A percentile compares a stretch with the other conserved stretches of the same genome.
Conservation (phyloP, 2,329 filamentous ascomycete species). For the Periconia sp. region DNA sequence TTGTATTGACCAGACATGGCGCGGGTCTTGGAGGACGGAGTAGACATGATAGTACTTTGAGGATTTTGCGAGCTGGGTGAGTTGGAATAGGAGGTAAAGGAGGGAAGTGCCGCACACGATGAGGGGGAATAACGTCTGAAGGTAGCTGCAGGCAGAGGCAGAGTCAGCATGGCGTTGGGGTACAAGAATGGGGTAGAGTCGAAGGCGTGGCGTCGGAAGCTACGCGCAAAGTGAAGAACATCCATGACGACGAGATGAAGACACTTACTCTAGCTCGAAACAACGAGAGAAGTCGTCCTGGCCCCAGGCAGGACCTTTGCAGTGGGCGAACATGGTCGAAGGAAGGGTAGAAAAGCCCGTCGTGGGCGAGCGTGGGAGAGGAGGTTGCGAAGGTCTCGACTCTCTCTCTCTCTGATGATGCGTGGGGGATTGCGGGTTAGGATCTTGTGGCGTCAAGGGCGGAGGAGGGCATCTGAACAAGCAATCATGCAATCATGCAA, state of each 20-base stretch:
- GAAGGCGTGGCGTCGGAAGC: background rate
- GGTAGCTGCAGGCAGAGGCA: constrained; percentile 58
- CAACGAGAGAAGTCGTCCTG: constrained; percentile 64
- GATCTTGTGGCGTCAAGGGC: background rate
- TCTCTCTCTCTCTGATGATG: background rate
- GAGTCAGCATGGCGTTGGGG: constrained; percentile 11
- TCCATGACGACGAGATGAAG: background rate
- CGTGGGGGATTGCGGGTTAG: background rate
- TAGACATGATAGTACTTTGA: constrained; percentile 61
- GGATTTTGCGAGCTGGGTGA: constrained; percentile 56
- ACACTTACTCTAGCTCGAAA: constrained; percentile 67
- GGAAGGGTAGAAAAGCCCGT: background rate
- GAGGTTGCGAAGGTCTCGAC: background rate
- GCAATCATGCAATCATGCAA: background rate
- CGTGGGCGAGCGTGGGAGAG: background rate
- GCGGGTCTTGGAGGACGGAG: constrained; percentile 53
- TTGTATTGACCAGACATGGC: constrained; percentile 41
- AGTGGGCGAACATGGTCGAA: constrained; percentile 56
- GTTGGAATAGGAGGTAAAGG: constrained; percentile 63
- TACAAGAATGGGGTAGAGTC: background rate
- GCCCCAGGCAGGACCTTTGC: constrained; percentile 61
- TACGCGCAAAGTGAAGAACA: background rate
- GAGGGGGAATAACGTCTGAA: constrained; percentile 79
- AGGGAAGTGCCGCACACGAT: constrained; percentile 70
- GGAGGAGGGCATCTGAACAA: background rate